phyloP scores from a whole-genome alignment of 148 eudicot species.

The Nyssa sinensis region DNA sequence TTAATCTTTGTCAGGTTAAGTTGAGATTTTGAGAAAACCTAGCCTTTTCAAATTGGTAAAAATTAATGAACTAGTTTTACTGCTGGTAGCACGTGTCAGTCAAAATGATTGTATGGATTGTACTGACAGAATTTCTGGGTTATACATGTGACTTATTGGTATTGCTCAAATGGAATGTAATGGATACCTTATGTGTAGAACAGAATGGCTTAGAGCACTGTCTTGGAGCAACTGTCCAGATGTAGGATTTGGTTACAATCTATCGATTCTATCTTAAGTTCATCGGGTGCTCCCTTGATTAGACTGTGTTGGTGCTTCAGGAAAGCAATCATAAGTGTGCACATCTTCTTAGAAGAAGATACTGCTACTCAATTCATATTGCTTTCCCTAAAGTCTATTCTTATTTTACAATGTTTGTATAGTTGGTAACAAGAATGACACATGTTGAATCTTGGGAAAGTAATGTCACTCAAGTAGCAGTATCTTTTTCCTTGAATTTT shows the following conservation, averaged over 20 bases:
- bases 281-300: neutral
- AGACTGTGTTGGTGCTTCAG: neutral
- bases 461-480: neutral
- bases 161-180: neutral
- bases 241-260: neutral
- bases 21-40: too few species aligned
- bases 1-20: too few species aligned
- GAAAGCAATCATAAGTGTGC: neutral
- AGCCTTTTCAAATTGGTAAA: too few species aligned
- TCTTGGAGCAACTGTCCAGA: too few species aligned
- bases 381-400: too few species aligned
- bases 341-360: neutral
- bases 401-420: neutral
- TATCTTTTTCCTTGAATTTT: neutral
- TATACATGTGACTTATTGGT: neutral
- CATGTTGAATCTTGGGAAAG: too few species aligned
- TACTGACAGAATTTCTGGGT: neutral
- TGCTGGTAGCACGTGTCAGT: too few species aligned
- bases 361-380: neutral
- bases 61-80: too few species aligned
- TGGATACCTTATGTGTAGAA: constrained; percentile 4
- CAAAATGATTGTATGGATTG: constrained; percentile 5
- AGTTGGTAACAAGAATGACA: too few species aligned
- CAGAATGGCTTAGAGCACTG: neutral
- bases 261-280: neutral